Conservation (phyloP, 2,329 filamentous ascomycete genomes). For the Aspergillus sp. region DNA sequence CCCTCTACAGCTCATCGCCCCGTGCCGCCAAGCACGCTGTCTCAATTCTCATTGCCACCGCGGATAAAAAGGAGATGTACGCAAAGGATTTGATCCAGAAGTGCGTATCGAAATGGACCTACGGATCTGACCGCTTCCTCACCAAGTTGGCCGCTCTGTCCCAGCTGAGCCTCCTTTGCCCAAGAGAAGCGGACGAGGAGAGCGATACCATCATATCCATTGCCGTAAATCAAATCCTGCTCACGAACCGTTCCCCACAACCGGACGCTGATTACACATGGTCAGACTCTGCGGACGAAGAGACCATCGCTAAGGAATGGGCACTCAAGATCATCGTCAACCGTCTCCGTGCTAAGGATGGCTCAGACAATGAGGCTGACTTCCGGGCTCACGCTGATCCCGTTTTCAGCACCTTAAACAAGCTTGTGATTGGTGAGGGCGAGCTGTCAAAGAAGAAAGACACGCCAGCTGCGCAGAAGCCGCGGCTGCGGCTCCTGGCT, state of each 20-base stretch:
- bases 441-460: constrained; percentile 71
- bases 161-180: constrained; percentile 71
- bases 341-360: constrained; percentile 64
- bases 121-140: constrained; percentile 69
- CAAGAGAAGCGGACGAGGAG: constrained; percentile 66
- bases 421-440: constrained; percentile 68
- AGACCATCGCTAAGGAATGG: constrained; percentile 77
- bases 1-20: constrained; percentile 73
- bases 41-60: constrained; percentile 75
- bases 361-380: constrained; percentile 38
- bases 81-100: constrained; percentile 77
- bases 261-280: constrained; percentile 58
- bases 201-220: constrained; percentile 76
- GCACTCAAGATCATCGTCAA: constrained; percentile 85
- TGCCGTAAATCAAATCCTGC: constrained; percentile 68
- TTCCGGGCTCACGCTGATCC: constrained; percentile 54
- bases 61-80: constrained; percentile 75
- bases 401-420: constrained; percentile 75
- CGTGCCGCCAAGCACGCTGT: constrained; percentile 90
- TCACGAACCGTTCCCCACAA: constrained; percentile 58
- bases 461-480: constrained; percentile 72
- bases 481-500: constrained; percentile 75
- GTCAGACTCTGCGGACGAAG: constrained; percentile 70
- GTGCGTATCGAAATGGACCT: constrained; percentile 68
- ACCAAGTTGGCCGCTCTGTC: constrained; percentile 48